phyloP scores from a whole-genome alignment of 768 basidiomycete genomes.

The Sarcodon aspratus region DNA sequence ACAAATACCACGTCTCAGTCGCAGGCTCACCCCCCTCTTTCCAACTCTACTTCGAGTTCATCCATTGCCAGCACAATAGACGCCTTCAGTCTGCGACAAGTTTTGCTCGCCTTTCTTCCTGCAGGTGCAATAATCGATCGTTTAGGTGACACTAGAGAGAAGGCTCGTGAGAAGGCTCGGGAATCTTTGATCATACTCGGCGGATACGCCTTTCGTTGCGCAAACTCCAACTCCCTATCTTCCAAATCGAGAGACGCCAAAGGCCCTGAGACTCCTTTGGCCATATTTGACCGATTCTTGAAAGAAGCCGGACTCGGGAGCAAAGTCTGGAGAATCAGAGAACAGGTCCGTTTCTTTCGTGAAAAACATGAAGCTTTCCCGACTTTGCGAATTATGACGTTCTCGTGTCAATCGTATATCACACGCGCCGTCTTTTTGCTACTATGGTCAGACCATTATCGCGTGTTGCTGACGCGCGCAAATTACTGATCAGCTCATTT shows the following conservation, averaged over 20 bases:
- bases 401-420: neutral
- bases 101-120: slow-evolving; percentile 58
- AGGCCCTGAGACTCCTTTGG: slow-evolving; percentile 55
- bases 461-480: neutral
- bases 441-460: slow-evolving; percentile 1
- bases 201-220: slow-evolving; percentile 50
- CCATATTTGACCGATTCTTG: slow-evolving; percentile 59
- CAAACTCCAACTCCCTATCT: slow-evolving; percentile 21
- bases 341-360: slow-evolving; percentile 49
- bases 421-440: slow-evolving; percentile 1
- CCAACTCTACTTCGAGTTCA: slow-evolving; percentile 36
- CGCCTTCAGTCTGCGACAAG: slow-evolving; percentile 49
- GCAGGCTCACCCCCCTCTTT: slow-evolving; percentile 13
- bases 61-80: slow-evolving; percentile 38
- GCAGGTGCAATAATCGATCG: slow-evolving; percentile 73
- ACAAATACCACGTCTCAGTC: slow-evolving; percentile 18
- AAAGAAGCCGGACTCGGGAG: slow-evolving; percentile 64
- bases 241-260: slow-evolving; percentile 43
- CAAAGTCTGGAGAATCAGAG: slow-evolving; percentile 79
- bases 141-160: slow-evolving; percentile 68
- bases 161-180: slow-evolving; percentile 59
- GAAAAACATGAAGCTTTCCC: neutral
- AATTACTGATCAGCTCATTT: neutral
- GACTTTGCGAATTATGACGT: neutral
- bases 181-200: slow-evolving; percentile 69